Percentiles rank a stretch among this genome's conserved stretches.
phyloP scores from a whole-genome alignment of 495 filamentous ascomycete genomes.

The Aspergillus steynii region DNA sequence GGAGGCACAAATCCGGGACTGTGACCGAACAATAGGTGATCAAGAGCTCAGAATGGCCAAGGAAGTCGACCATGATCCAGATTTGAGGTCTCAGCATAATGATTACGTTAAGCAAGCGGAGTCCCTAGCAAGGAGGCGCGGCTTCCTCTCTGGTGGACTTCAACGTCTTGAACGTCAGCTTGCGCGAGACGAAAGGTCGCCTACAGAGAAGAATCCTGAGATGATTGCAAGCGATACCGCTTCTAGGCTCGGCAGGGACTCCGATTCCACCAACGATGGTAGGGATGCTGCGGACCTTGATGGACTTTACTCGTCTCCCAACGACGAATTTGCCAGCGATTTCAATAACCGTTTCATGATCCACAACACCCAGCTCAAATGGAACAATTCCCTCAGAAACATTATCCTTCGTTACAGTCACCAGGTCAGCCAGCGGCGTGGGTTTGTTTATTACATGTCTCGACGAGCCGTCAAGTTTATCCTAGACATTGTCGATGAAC shows the following conservation, averaged over 20 bases:
- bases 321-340: slow-evolving; percentile 75
- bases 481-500: slow-evolving; percentile 93
- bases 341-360: slow-evolving; percentile 99
- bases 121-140: slow-evolving; percentile 69
- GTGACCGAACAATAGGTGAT: slow-evolving; percentile 64
- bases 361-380: slow-evolving; percentile 95
- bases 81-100: slow-evolving; percentile 62
- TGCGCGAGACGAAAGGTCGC: slow-evolving; percentile 34
- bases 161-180: slow-evolving; percentile 62
- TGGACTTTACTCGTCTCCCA: slow-evolving; percentile 39
- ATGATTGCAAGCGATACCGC: slow-evolving; percentile 49
- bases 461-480: slow-evolving; percentile 96
- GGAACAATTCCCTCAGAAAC: slow-evolving; percentile 94
- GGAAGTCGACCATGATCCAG: slow-evolving; percentile 52
- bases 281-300: slow-evolving; percentile 41
- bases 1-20: slow-evolving; percentile 70
- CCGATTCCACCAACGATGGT: slow-evolving; percentile 41
- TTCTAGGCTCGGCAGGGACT: slow-evolving; percentile 46
- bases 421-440: slow-evolving; percentile 91
- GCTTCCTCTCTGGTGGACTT: slow-evolving; percentile 76
- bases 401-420: slow-evolving; percentile 97
- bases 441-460: slow-evolving; percentile 97
- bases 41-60: slow-evolving; percentile 61
- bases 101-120: slow-evolving; percentile 67
- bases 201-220: slow-evolving; percentile 27